A percentile compares a stretch with the other conserved stretches of the same genome.
Conservation (phyloP, 2,329 filamentous ascomycete genomes). For the Nannizziopsis barbatae region DNA sequence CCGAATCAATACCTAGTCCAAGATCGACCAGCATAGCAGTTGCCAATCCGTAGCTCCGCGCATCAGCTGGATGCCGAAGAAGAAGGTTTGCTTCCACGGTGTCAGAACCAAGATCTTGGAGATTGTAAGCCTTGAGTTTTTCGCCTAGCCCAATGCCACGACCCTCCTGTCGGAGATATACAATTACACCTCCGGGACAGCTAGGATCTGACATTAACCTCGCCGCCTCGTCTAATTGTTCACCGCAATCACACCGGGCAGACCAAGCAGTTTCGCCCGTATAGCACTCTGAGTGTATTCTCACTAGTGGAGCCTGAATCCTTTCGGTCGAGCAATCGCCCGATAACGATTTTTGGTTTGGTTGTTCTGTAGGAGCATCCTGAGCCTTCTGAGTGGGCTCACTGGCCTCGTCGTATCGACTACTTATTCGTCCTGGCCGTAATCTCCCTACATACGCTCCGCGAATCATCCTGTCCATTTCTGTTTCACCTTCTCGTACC, state of each 20-base stretch:
- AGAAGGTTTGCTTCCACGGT: constrained; percentile 93
- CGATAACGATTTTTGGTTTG: background rate
- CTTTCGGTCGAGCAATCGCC: constrained; percentile 9
- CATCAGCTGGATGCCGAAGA: constrained; percentile 84
- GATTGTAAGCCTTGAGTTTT: constrained; percentile 95
- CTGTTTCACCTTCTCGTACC: constrained; percentile 37
- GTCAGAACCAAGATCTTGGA: constrained; percentile 93
- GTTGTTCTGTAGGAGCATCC: constrained; percentile 8
- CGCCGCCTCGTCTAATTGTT: constrained; percentile 93
- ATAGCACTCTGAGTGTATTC: constrained; percentile 97
- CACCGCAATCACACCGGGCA: constrained; percentile 91
- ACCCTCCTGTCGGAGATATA: constrained; percentile 92
- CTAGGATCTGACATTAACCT: constrained; percentile 57
- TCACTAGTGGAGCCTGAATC: constrained; percentile 56
- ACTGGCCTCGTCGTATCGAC: constrained; percentile 47
- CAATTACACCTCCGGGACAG: constrained; percentile 67
- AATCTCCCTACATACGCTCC: constrained; percentile 85
- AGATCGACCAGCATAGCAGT: constrained; percentile 88
- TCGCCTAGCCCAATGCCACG: constrained; percentile 88
- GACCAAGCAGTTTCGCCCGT: constrained; percentile 98
- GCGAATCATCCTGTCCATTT: constrained; percentile 66
- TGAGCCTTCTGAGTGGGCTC: constrained; percentile 4
- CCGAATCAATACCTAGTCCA: constrained; percentile 55
- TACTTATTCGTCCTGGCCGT: constrained; percentile 72
- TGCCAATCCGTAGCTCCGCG: constrained; percentile 87